A percentile compares a stretch with the other conserved stretches of the same genome.
phyloP scores from a whole-genome alignment of 306 rosid genomes.

The Lathyrus sativus region DNA sequence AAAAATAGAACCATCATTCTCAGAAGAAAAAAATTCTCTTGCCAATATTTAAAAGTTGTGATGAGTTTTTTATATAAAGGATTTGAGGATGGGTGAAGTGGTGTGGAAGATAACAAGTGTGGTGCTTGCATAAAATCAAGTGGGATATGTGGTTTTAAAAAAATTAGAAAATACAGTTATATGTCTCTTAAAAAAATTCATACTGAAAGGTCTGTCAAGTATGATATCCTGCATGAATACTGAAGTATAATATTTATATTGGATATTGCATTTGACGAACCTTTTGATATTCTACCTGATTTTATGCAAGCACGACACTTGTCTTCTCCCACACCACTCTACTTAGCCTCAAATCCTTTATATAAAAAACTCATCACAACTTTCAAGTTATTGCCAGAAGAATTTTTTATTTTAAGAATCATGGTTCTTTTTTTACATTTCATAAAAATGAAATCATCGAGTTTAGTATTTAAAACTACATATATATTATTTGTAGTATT shows the following conservation, averaged over 20 bases:
- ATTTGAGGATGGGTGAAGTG: too few species aligned
- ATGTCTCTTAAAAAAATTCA: constrained; percentile 6
- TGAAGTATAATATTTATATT: too few species aligned
- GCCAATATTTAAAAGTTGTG: too few species aligned
- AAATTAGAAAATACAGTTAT: not conserved
- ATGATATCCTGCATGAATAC: too few species aligned
- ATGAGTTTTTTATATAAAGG: too few species aligned
- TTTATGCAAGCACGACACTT: not conserved
- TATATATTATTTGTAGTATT: not conserved
- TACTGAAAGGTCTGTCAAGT: too few species aligned
- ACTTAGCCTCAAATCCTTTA: constrained; percentile 46
- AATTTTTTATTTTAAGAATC: constrained; percentile 7
- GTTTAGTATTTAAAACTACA: not conserved
- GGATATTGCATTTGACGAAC: too few species aligned
- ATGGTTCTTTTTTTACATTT: constrained; percentile 21
- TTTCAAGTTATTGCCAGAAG: not conserved
- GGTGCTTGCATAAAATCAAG: constrained; percentile 10
- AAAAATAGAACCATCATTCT: too few species aligned
- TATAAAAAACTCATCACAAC: not conserved
- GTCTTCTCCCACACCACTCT: constrained; percentile 22
- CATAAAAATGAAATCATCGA: not conserved
- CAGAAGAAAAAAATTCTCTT: too few species aligned
- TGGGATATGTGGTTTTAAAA: constrained; percentile 42
- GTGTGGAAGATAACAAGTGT: not conserved
- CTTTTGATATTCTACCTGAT: constrained; percentile 34